phyloP scores from a whole-genome alignment of 1,139 yeast species.

The Suzukiozyma palmioleophila region DNA sequence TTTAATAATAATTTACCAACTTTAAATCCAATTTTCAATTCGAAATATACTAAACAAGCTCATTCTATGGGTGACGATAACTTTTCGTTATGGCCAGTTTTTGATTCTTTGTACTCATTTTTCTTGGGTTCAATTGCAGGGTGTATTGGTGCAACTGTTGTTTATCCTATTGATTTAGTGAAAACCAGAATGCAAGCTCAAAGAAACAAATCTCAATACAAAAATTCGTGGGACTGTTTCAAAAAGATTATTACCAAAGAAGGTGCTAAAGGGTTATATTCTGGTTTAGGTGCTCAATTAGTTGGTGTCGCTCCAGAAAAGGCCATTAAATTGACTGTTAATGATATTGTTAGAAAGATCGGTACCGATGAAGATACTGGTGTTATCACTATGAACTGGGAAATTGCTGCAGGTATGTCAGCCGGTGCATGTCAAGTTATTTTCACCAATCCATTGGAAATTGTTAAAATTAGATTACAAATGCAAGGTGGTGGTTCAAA shows the following conservation, averaged over 20 bases:
- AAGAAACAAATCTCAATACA: slow-evolving; percentile 66
- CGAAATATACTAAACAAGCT: slow-evolving; percentile 34
- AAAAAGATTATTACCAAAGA: slow-evolving; percentile 70
- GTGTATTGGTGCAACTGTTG: slow-evolving; percentile 97
- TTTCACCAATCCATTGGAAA: slow-evolving; percentile 93
- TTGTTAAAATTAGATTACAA: slow-evolving; percentile 91
- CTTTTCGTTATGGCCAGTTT: slow-evolving; percentile 52
- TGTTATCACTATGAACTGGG: slow-evolving; percentile 63
- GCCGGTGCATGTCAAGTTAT: slow-evolving; percentile 98
- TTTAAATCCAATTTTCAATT: slow-evolving; percentile 39
- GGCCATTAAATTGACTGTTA: slow-evolving; percentile 93
- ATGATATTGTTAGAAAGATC: slow-evolving; percentile 77
- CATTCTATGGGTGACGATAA: slow-evolving; percentile 31
- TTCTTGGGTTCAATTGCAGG: slow-evolving; percentile 93
- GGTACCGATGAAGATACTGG: slow-evolving; percentile 58
- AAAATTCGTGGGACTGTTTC: slow-evolving; percentile 83
- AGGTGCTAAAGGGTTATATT: slow-evolving; percentile 85
- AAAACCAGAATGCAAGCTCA: slow-evolving; percentile 98
- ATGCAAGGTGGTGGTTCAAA: slow-evolving; percentile 75
- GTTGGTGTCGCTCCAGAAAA: slow-evolving; percentile 98
- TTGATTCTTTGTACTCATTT: slow-evolving; percentile 86
- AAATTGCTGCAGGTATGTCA: slow-evolving; percentile 81
- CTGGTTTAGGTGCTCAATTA: slow-evolving; percentile 91
- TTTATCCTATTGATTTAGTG: slow-evolving; percentile 93
- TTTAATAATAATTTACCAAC: slow-evolving; percentile 33